Percentiles rank a stretch among this genome's conserved stretches.
Evolutionary conservation across 371 early-diverging fungal genomes (phyloP).

Genomic region (Synchytrium microbalum): DNA sequence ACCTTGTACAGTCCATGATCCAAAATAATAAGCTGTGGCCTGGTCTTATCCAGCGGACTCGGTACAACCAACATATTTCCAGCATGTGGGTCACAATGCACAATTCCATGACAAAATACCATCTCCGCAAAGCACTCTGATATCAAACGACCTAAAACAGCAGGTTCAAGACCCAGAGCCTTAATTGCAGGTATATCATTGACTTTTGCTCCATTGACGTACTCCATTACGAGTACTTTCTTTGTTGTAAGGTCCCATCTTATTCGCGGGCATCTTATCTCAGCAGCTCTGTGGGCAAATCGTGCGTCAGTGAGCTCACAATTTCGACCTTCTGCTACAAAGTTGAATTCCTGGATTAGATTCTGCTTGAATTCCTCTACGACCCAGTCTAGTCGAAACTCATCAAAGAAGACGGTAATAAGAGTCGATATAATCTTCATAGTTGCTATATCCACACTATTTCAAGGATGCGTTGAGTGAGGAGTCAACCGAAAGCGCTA

Average conservation of each 20-base stretch:
- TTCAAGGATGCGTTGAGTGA: slow-evolving; percentile 4
- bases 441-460: slow-evolving; percentile 16
- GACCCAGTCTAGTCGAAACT: slow-evolving; percentile 32
- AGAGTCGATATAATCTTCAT: slow-evolving; percentile 14
- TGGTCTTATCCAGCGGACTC: neutral
- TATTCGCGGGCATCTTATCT: slow-evolving; percentile 38
- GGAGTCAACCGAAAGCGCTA: slow-evolving; percentile 14
- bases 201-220: slow-evolving; percentile 32
- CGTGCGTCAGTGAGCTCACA: slow-evolving; percentile 7
- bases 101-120: neutral
- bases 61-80: neutral
- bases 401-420: slow-evolving; percentile 9
- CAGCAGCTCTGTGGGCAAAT: slow-evolving; percentile 26
- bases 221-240: slow-evolving; percentile 46
- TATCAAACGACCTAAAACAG: neutral
- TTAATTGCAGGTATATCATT: slow-evolving; percentile 4
- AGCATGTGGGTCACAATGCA: neutral
- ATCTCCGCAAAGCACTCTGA: neutral
- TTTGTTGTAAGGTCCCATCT: slow-evolving; percentile 36
- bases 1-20: neutral
- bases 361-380: slow-evolving; percentile 19
- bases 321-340: slow-evolving; percentile 17
- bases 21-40: neutral
- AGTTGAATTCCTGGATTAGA: slow-evolving; percentile 20
- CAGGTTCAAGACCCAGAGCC: neutral